phyloP scores from a whole-genome alignment of 1,139 yeast species.

The Magnusiomyces fungicola region DNA sequence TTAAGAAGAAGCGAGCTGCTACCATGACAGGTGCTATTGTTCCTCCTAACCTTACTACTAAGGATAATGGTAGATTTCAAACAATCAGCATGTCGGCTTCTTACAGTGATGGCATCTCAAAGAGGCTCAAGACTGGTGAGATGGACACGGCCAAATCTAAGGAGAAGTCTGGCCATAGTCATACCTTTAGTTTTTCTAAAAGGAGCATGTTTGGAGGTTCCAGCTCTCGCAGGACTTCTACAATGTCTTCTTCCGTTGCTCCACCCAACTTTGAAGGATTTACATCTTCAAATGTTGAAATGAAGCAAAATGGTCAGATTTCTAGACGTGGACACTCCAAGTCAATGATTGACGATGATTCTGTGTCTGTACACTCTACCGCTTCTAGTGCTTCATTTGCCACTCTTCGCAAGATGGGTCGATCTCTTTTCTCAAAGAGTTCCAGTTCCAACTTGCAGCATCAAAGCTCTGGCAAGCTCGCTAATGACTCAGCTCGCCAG shows the following conservation, averaged over 20 bases:
- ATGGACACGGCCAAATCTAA: not conserved
- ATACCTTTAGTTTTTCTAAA: constrained; percentile 10
- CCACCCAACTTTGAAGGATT: constrained; percentile 16
- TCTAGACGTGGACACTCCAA: constrained; percentile 7
- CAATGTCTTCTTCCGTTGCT: constrained; percentile 3
- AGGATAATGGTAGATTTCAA: not conserved
- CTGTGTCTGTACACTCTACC: constrained; percentile 22
- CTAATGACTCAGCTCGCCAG: no score
- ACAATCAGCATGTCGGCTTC: not conserved
- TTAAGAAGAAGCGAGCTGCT: constrained; percentile 9
- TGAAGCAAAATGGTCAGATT: constrained; percentile 1
- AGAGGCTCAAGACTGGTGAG: not conserved
- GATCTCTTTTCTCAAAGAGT: constrained; percentile 13
- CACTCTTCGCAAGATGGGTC: constrained; percentile 21
- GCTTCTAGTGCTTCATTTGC: constrained; percentile 27
- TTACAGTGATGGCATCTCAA: not conserved
- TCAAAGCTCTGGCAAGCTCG: no score
- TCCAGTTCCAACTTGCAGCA: constrained; percentile 3
- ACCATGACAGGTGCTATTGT: constrained; percentile 7
- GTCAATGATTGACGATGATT: constrained; percentile 17
- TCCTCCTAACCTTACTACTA: constrained; percentile 6
- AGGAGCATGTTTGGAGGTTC: not conserved
- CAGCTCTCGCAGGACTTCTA: constrained; percentile 7
- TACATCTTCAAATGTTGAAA: constrained; percentile 10
- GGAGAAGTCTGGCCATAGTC: not conserved